These are phyloP conservation scores for Panus rudis DNA, from an alignment of 768 basidiomycete genomes.

Conservation along the genomic window DNA sequence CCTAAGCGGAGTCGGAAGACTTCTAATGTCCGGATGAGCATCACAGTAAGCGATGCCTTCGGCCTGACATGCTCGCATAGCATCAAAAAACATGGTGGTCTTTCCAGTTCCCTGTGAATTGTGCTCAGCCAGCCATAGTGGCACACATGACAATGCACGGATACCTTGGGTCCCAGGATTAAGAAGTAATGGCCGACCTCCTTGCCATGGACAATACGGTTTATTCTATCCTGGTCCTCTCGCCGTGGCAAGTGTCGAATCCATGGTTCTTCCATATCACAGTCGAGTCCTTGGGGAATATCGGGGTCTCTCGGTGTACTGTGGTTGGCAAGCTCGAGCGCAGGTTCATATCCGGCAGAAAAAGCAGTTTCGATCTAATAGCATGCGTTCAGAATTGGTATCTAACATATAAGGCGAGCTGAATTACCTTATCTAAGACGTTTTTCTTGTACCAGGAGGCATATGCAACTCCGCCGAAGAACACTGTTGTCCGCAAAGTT, in stretches of 20 bases:
- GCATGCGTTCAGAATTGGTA: not conserved
- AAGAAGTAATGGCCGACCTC: slow-evolving; percentile 71
- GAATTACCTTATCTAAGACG: slow-evolving; percentile 67
- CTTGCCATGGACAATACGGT: slow-evolving; percentile 70
- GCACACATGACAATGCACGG: slow-evolving; percentile 5
- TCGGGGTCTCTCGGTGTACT: slow-evolving; percentile 28
- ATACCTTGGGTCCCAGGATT: slow-evolving; percentile 70
- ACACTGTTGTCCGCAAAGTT: slow-evolving; percentile 37
- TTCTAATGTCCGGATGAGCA: slow-evolving; percentile 83
- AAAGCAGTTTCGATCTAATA: slow-evolving; percentile 73
- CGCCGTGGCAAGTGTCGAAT: slow-evolving; percentile 60
- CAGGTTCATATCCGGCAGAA: slow-evolving; percentile 74
- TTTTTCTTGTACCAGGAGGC: slow-evolving; percentile 76
- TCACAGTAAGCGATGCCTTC: slow-evolving; percentile 71
- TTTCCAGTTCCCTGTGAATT: slow-evolving; percentile 64
- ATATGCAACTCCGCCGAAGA: slow-evolving; percentile 67
- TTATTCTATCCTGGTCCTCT: slow-evolving; percentile 68
- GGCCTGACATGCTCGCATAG: slow-evolving; percentile 68
- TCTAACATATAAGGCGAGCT: slow-evolving; percentile 4
- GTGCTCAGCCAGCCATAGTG: slow-evolving; percentile 3
- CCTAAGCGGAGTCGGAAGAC: slow-evolving; percentile 82
- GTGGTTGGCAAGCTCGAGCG: slow-evolving; percentile 60
- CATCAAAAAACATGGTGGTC: slow-evolving; percentile 77
- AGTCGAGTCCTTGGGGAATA: slow-evolving; percentile 21
- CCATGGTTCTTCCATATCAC: slow-evolving; percentile 37